Evolutionary conservation across 2,329 filamentous ascomycete genomes (phyloP), one percentile per base, ranked within the genome.

Genomic region (Cordyceps militaris): DNA sequence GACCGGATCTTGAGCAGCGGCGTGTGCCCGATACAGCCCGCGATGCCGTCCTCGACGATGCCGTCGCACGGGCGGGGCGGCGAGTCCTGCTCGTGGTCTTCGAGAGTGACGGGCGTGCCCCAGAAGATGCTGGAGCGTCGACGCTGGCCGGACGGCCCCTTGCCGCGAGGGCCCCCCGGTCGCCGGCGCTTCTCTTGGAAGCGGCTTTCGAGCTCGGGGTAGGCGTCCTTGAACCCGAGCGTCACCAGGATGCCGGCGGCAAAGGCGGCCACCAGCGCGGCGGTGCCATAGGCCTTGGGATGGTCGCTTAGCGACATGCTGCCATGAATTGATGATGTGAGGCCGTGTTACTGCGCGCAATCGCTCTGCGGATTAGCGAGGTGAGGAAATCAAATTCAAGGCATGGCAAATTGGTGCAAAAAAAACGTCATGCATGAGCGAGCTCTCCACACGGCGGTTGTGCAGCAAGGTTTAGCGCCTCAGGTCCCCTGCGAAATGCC

Each of bases 21-120:
- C 14, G 94, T 99, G 72, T 96, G 89, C 58, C 94, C 94, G 68
- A 99, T 97, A 68, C 88, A 90, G 47, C 87, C 89, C 71, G 96
- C 91, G 60, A 99, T 89, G 19, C 94, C 94, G 57, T 89, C 82
- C 14, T 84, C 83, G 57, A 93, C 55, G 40, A 64, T 59, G 43
- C 62, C 61, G 52, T 58, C 61, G 34, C 44, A 60, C 4, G 34
- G 13, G 34, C 60, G 61, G 34, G 47, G 60, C 16, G 23, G 61
- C 14, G 30, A 62, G n/a, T 28, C 65, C 56, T 73, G 67, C 61
- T 84, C 80, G 61, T 76, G 78, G 65, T 85, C 82, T 65, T 85
- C 77, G 19, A 86, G 77, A 43, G 75, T 70, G 6, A 85, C 74
- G 2, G 79, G 79, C 3, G 69, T 38, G 16, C 73, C 71, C 69